Base-by-base conservation (phyloP, 495 filamentous ascomycete genomes). In the Gamarada debralockiae region DNA sequence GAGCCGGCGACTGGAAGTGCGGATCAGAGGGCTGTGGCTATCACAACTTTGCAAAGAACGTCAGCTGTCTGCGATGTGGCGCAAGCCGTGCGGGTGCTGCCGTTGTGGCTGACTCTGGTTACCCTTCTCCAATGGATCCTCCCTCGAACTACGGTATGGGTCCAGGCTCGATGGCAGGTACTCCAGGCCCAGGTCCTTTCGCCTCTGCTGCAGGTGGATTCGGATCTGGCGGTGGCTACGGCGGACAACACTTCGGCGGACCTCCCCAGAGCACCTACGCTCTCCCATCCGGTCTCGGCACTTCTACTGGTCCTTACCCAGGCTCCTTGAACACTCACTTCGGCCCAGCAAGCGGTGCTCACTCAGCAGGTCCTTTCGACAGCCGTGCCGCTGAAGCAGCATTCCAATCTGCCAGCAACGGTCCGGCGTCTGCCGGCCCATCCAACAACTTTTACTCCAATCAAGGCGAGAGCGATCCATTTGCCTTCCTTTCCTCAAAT, bases 11-110 rank as follows among this genome's bases (percentile, higher is more conserved):
- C 67, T 98, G 93, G 93, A 97, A 96, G 66, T 98, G 93, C 67
- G 93, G 93, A 40, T 92, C 90, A 33, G 92, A 97, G 63, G 90
- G 90, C n/a, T 98, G 93, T 67, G 90, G 88, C 27, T 98, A 98
- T 62, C 93, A 98, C 71, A 98, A 98, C 70, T 98, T 98, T 64
- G 93, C 93, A 39, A 98, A 98, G 79, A 98, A 98, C 65, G 92
- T 97, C 57, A 93, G 88, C 67, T 98, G 93, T 69, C 79, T 98
- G 48, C 88, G 93, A 48, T 98, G 93, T 63, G 93, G 93, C 62
- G 95, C 91, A 20, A 93, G 91, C 66, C 89, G 93, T 59, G 91
- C 91, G 47, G 86, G 86, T 48, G 93, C 93, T 48, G 90, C 92
- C 22, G 87, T 97, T 14, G 90, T 97, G 49, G 92, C 92, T 23